These are phyloP conservation scores for Microascus cirrosus DNA, from an alignment of 2,329 filamentous ascomycete species.

Conservation along the genomic window DNA sequence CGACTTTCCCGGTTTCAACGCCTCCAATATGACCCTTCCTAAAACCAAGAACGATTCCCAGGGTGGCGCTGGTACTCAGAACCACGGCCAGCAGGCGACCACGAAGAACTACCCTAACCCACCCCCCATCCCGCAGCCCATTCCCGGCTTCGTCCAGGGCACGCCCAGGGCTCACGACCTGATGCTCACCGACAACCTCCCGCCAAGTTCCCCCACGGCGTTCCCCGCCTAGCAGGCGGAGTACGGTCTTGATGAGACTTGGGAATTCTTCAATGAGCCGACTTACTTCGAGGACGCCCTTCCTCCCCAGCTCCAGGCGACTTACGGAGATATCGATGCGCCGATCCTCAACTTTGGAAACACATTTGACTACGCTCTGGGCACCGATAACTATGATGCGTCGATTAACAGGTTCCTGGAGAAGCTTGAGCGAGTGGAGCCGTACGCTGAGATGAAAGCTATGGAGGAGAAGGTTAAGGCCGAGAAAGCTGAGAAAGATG, in stretches of 20 bases:
- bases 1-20: neutral
- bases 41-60: neutral
- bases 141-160: neutral
- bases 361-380: neutral
- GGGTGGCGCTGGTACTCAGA: neutral
- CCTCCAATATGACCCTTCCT: neutral
- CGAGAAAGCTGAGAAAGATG: too few species aligned
- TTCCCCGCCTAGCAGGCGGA: neutral
- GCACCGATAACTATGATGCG: neutral
- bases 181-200: neutral
- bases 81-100: neutral
- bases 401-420: neutral
- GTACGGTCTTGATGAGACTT: neutral
- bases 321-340: neutral
- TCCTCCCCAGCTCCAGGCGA: neutral
- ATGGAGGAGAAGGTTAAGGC: too few species aligned
- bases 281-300: neutral
- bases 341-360: neutral
- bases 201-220: neutral
- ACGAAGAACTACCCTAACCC: neutral
- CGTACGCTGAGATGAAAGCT: too few species aligned
- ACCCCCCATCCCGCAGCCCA: neutral
- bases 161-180: neutral
- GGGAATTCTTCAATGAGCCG: neutral
- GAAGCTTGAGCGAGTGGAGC: too few species aligned